Base-by-base conservation (phyloP, 2,329 filamentous ascomycete species). In the Cladophialophora exuberans region DNA sequence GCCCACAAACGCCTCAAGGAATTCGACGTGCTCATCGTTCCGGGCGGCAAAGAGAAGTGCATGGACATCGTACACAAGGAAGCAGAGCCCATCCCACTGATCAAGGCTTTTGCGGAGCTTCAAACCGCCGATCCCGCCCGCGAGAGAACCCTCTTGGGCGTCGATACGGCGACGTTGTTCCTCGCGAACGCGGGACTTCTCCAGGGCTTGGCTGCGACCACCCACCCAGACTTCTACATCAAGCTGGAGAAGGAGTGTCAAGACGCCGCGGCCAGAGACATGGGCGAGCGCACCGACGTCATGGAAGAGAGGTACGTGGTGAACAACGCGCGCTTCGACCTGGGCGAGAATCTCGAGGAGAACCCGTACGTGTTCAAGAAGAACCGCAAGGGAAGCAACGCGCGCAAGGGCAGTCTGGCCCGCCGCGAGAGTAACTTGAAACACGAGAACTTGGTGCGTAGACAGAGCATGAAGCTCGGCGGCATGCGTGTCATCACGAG, bases 271-370 rank as follows among this genome's bases (percentile, higher is more conserved):
- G 83, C 83, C 54, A 80, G 84, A 60, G 84, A 89, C 70, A 78
- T 88, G 63, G 82, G 84, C 53, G 87, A 91, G 76, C 86, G 88
- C 68, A 90, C 88, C 65, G 89, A 94, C 67, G 87, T 94, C 61
- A 82, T 93, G 67, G 89, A 94, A 68, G 80, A 81, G 67, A 83
- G 89, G 67, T 95, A 94, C 69, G 89, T 95, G 17, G 90, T 95
- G 71, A 95, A 95, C 80, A 94, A 95, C 74, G 85, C 91, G 56
- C 87, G 90, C 64, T 95, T 93, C 71, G 89, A 94, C 65, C 78
- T 94, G 38, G 81, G 80, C 64, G 87, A 87, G 57, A 84, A 92
- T 67, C 84, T 88, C 67, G 88, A 92, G 60, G 86, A 91, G 72
- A 93, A 90, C 73, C 88, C 88, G 26, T 93, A 93, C 74, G 86